Evolutionary conservation across 1,284 basidiomycete species (phyloP), one percentile per base, ranked within the genome.

Genomic region (Sanghuangporus weigelae): DNA sequence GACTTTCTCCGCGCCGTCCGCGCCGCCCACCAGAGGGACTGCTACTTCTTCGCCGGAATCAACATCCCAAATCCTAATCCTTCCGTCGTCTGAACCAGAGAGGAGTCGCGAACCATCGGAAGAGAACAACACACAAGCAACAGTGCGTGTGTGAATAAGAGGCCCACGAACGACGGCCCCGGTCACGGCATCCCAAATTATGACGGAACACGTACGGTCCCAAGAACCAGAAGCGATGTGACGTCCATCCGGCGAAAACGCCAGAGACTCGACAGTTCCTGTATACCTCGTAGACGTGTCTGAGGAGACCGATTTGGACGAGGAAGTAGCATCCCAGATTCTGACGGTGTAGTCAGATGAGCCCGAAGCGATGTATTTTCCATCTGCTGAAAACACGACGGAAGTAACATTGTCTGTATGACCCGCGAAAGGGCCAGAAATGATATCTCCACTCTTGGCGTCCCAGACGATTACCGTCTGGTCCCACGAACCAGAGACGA

Each of bases 141-240:
- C 35, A 1, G 2, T 36, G 7, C 2, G 1, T 6, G 12, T 14
- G 35, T 58, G 56, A 14, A 8, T 1, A 26, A 58, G 26, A 46
- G 40, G 38, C 12, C 38, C 16, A 12, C 1, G 14, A 1, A 58
- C 36, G 21, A 14, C 1, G 5, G 4, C 40, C 4, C 40, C 40
- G 2, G 10, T 42, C 40, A 2, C 2, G 4, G 40, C 49, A 31
- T 62, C 53, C 65, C 65, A 64, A 23, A 64, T 38, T n/a, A 57
- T 46, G 12, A 66, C 51, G 14, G 59, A 64, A n/a, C n/a, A n/a
- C n/a, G n/a, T n/a, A 7, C 23, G n/a, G 44, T 66, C 62, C 7
- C 4, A 2, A 21, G 56, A 58, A 11, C 6, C 42, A 6, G 56
- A 40, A 1, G 36, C 57, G 35, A 59, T 16, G 7, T 31, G 48